Evolutionary conservation across 768 basidiomycete species (phyloP).

Genomic region (Podaxis sp.): DNA sequence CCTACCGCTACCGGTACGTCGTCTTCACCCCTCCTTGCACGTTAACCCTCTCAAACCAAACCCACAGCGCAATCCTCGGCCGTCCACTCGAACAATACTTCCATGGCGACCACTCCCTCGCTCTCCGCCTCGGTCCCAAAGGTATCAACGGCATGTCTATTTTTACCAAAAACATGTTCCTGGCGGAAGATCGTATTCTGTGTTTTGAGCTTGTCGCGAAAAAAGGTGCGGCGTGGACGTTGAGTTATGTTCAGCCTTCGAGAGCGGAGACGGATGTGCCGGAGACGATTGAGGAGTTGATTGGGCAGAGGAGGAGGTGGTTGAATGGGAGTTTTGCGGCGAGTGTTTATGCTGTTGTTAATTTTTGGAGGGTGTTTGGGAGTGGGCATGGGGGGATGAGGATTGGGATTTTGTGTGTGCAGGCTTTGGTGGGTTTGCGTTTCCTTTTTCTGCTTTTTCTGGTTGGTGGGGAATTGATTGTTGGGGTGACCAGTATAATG

Average conservation of each 20-base stretch:
- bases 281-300: constrained; percentile 82
- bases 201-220: constrained; percentile 97
- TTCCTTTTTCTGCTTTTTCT: not conserved
- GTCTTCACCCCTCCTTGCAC: no score
- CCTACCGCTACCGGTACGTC: constrained; percentile 62
- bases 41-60: not conserved
- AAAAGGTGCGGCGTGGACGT: constrained; percentile 76
- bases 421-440: constrained; percentile 63
- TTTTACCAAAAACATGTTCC: constrained; percentile 82
- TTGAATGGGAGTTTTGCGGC: constrained; percentile 94
- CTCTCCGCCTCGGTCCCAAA: constrained; percentile 85
- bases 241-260: constrained; percentile 89
- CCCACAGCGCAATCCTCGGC: constrained; percentile 72
- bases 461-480: no score
- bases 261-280: constrained; percentile 95
- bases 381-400: constrained; percentile 83
- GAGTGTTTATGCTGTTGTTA: constrained; percentile 75
- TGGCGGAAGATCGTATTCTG: constrained; percentile 90
- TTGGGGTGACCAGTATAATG: constrained; percentile 51
- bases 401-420: constrained; percentile 95
- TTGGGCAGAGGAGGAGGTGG: constrained; percentile 94
- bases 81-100: constrained; percentile 81
- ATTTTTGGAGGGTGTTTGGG: constrained; percentile 84
- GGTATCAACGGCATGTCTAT: constrained; percentile 96
- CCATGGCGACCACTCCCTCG: constrained; percentile 82